A percentile compares a stretch with the other conserved stretches of the same genome.
Conservation (phyloP, 2,329 filamentous ascomycete genomes). For the Aspergillus sp. region DNA sequence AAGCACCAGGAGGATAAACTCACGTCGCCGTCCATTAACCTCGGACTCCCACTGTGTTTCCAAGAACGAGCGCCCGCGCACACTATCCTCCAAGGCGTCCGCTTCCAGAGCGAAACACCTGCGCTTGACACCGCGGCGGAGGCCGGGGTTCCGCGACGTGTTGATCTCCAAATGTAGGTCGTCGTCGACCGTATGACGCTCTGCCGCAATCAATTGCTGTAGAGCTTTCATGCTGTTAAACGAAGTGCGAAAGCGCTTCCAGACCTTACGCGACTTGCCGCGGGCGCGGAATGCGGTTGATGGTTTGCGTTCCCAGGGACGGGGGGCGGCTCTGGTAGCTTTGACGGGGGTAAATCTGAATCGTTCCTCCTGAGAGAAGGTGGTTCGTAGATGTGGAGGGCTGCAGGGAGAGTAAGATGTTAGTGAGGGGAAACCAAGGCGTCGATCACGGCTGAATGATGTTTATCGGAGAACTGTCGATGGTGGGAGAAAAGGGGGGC, state of each 20-base stretch:
- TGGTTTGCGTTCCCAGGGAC: constrained; percentile 49
- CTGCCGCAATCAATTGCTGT: constrained; percentile 26
- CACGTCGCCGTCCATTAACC: constrained; percentile 33
- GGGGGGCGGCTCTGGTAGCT: constrained; percentile 36
- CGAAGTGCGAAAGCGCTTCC: constrained; percentile 46
- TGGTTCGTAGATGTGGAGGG: neutral
- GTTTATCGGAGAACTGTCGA: neutral
- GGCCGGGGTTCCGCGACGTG: constrained; percentile 27
- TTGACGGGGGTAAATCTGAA: constrained; percentile 48
- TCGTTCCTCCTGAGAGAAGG: constrained; percentile 22
- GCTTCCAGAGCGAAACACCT: constrained; percentile 29
- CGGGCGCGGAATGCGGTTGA: constrained; percentile 44
- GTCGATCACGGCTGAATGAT: neutral
- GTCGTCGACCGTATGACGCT: constrained; percentile 21
- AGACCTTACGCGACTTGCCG: constrained; percentile 47
- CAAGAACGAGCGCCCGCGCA: constrained; percentile 38
- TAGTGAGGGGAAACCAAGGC: neutral
- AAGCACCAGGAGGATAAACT: neutral
- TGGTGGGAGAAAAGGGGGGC: neutral
- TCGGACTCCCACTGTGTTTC: constrained; percentile 47
- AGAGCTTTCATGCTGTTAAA: constrained; percentile 38
- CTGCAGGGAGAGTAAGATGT: neutral
- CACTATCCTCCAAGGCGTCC: constrained; percentile 8
- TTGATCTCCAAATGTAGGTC: constrained; percentile 39
- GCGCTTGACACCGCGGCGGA: constrained; percentile 41